These are phyloP conservation scores for Limtongia smithiae DNA, from an alignment of 805 yeast species.

Conservation along the genomic window DNA sequence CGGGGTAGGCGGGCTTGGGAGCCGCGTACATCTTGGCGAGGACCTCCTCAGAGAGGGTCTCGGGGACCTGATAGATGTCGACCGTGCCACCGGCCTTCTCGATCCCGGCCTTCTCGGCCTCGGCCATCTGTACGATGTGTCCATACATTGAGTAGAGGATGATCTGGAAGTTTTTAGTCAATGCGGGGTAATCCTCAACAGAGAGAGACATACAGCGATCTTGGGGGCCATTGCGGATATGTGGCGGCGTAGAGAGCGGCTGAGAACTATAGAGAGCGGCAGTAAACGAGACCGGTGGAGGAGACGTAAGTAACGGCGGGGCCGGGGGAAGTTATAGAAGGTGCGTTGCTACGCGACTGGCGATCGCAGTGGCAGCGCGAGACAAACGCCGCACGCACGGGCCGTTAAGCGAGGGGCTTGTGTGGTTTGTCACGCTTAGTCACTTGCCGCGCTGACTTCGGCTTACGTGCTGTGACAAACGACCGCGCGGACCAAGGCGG, in stretches of 20 bases:
- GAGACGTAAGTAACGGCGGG: background rate
- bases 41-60: conserved; percentile 63
- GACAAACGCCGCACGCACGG: too few species aligned
- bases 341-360: too few species aligned
- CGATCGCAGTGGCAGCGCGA: too few species aligned
- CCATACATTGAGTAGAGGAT: conserved; percentile 74
- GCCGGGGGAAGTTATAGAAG: background rate
- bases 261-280: too few species aligned
- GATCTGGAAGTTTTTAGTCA: conserved; percentile 33
- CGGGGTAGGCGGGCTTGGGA: conserved; percentile 59
- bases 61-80: conserved; percentile 70
- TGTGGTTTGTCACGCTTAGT: too few species aligned
- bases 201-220: conserved; percentile 25
- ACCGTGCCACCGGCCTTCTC: conserved; percentile 66
- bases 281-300: background rate
- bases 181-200: background rate
- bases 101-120: conserved; percentile 63
- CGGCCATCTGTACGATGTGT: conserved; percentile 67
- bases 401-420: too few species aligned
- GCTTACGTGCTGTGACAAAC: too few species aligned
- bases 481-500: too few species aligned
- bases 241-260: too few species aligned
- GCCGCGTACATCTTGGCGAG: conserved; percentile 57
- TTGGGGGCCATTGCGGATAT: conserved; percentile 28
- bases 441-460: too few species aligned